phyloP scores from a whole-genome alignment of 2,329 filamentous ascomycete genomes.

The Acephala macrosclerotiorum region DNA sequence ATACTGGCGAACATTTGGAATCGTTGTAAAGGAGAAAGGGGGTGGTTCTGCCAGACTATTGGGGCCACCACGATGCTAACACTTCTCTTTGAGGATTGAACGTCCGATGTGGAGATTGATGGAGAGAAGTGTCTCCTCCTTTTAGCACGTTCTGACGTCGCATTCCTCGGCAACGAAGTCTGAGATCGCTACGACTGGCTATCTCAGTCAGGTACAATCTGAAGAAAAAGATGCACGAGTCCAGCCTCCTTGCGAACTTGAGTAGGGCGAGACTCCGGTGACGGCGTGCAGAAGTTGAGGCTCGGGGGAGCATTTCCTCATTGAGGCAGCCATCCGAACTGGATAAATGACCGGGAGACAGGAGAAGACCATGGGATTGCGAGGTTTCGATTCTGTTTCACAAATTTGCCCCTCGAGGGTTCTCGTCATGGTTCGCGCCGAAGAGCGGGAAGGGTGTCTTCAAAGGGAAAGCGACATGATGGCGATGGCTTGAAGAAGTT shows the following conservation, averaged over 20 bases:
- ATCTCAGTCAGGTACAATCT: slow-evolving; percentile 35
- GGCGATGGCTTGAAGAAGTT: slow-evolving; percentile 6
- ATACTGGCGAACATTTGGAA: slow-evolving; percentile 1
- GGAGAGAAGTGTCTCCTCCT: not conserved
- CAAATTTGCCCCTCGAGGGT: not conserved
- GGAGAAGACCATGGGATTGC: slow-evolving; percentile 7
- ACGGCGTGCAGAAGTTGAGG: not conserved
- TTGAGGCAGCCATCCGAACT: slow-evolving; percentile 25
- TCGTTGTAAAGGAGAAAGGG: slow-evolving; percentile 4
- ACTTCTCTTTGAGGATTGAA: not conserved
- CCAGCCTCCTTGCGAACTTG: not conserved
- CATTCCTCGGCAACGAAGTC: slow-evolving; percentile 1
- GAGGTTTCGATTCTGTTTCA: slow-evolving; percentile 37
- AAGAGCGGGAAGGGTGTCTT: slow-evolving; percentile 2
- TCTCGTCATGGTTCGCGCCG: slow-evolving; percentile 1
- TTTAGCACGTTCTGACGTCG: not conserved
- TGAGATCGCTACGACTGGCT: slow-evolving; percentile 10
- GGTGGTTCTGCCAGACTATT: not conserved
- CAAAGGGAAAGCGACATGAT: not conserved
- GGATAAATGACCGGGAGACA: slow-evolving; percentile 8
- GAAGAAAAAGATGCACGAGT: not conserved
- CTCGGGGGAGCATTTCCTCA: slow-evolving; percentile 15
- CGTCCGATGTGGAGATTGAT: not conserved
- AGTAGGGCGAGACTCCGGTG: not conserved
- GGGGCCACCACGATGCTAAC: not conserved